These are phyloP conservation scores for Suillus hirtellus DNA, from an alignment of 768 basidiomycete species.

Conservation along the genomic window DNA sequence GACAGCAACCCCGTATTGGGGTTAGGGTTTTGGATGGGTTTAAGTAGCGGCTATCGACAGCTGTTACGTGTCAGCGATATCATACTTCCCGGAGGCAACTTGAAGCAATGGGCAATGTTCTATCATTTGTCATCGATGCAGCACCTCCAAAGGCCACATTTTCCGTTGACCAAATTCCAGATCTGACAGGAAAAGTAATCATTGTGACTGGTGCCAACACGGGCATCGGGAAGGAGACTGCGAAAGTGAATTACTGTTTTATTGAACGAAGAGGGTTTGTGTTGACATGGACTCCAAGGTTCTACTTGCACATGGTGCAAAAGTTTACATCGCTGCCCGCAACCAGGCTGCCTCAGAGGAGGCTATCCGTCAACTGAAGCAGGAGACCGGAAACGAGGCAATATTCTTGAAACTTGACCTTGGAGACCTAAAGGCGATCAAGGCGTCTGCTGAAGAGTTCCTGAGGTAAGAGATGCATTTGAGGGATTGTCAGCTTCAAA, in stretches of 20 bases:
- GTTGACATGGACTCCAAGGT: conserved; percentile 12
- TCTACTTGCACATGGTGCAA: conserved; percentile 33
- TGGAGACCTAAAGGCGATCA: conserved; percentile 34
- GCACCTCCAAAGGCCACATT: conserved; percentile 30
- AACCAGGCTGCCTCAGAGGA: conserved; percentile 25
- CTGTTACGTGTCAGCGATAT: too few species aligned
- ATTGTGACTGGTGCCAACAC: conserved; percentile 37
- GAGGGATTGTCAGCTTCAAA: background rate
- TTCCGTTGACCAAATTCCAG: conserved; percentile 31
- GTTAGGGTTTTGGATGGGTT: background rate
- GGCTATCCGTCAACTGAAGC: conserved; percentile 32
- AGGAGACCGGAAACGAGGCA: conserved; percentile 33
- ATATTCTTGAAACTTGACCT: conserved; percentile 40
- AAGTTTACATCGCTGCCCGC: conserved; percentile 38
- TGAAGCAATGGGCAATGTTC: conserved; percentile 13
- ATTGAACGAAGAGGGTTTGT: background rate
- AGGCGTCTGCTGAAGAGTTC: conserved; percentile 37
- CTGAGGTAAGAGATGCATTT: conserved; percentile 15
- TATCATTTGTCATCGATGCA: conserved; percentile 14
- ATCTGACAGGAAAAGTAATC: conserved; percentile 35
- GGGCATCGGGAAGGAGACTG: conserved; percentile 32
- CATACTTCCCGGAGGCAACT: background rate
- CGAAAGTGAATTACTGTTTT: conserved; percentile 14
- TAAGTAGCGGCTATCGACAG: background rate
- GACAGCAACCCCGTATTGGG: background rate